Evolutionary conservation across 208 protist genomes (phyloP), one percentile per base, ranked within the genome.

Genomic region (Wallacemonas collosoma): DNA sequence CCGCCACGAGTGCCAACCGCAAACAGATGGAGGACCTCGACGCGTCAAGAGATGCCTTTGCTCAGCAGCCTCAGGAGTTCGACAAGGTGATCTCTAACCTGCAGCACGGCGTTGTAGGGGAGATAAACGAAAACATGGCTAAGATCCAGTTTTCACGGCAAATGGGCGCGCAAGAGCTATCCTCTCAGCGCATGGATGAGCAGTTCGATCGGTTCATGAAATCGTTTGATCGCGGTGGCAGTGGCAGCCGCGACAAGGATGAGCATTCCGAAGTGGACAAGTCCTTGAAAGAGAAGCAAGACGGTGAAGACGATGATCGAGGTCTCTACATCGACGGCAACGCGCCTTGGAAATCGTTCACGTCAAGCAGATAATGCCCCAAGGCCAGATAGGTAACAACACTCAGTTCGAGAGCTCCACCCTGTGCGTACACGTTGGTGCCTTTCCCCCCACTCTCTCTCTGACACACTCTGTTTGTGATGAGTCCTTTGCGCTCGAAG

Each of bases 151-250:
- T 93, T 68, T 80, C 68, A 3, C 72, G 86, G 4, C 90, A 95
- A 53, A 55, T 84, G 9, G 89, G 85, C 1, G 88, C 89, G 4
- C 80, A 93, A 55, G 71, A 92, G 60, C 79, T 95, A 26, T 81
- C 81, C 2, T 71, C 86, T 0, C 71, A 93, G 73, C 93, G 88
- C 53, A 80, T 95, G 26, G 88, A 97, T 51, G 93, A 97, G 71
- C 93, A 97, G 77, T 94, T 97, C 68, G 88, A 94, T 41, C 84
- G 93, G 44, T 97, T 97, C 47, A 85, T 95, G 85, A 89, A 88
- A 44, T 80, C 82, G 44, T 94, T 95, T 71, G 78, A 88, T 47
- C 81, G 77, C 12, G 57, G 50, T 56, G 14, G 63, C 45, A 35
- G 44, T 26, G 26, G 26, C 73, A 8, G 35, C 62, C 36, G 48